Evolutionary conservation across 225 moss, liverwort and hornwort genomes (phyloP), one percentile per base, ranked within the genome.

Genomic region (Pseudoscleropodium purum): DNA sequence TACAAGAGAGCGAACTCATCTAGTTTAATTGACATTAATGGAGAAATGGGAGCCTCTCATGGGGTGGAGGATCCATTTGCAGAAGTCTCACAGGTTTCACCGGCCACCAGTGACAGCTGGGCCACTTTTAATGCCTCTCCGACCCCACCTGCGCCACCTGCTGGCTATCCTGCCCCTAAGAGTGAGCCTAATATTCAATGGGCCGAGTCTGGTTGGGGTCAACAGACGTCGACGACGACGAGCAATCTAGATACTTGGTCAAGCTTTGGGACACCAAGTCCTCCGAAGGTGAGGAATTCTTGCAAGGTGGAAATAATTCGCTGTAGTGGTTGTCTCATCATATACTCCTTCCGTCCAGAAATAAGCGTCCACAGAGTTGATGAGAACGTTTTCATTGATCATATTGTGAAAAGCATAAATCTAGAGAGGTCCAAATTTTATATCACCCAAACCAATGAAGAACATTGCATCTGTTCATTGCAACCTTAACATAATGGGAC

Each of bases 21-120:
- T 30, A 97, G 97, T 89, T 91, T 99, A 62, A 99, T 99, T 79
- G 99, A 99, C 87, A 94, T 99, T 24, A 96, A 92, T 89, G 93
- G 93, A 81, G 97, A 96, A 85, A 43, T 91, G 62, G 90, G 26
- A 39, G 30, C 52, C 18, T 84, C 90, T 36, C 75, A 33, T 84
- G 91, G 87, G 54, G 37, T 57, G 31, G 90, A 88, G 72, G 97
- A 98, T 61, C 95, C 91, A 23, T 92, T 94, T 85, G 88, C 90
- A 82, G 93, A 93, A 84, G 73, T 83, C 60, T 79, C 90, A 37
- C 95, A 85, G 39, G 90, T 76, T 24, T 72, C 91, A 59, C 85
- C 95, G 57, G 87, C 85, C 49, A 91, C 92, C 31, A 95, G 91
- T 83, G 95, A 92, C 78, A 97, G 96, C 66, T 98, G 98, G 98